Evolutionary conservation across 1,139 yeast species (phyloP), one percentile per base, ranked within the genome.

Genomic region (Wickerhamomyces sp.): DNA sequence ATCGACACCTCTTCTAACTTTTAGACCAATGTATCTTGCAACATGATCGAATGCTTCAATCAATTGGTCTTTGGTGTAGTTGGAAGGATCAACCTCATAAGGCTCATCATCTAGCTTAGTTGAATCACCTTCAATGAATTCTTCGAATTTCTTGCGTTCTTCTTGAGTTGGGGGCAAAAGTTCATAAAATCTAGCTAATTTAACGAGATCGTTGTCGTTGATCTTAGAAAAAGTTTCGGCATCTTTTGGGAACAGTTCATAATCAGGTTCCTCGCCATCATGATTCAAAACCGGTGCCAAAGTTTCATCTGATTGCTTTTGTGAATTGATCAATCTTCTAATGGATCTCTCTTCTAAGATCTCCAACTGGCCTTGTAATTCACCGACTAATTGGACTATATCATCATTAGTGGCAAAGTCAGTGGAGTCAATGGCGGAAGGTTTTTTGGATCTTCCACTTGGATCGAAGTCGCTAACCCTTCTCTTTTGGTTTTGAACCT

Each of bases 301-400:
- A 4, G 56, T 44, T 31, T 74, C 79, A 5, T 53, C 53, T 14
- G 60, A 58, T 4, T 61, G 64, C 8, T 61, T 60, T 44, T 70
- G 67, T 1, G 68, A 56, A 52, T 82, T 83, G 49, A 71, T 68
- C 12, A 76, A 63, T 55, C 94, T 68, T 48, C 78, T 69, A 35
- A 80, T 72, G 13, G 79, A 69, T 47, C 90, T 69, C 42, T 81
- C 84, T 54, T 84, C 94, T 26, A 82, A 61, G 14, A 67, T 65
- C 39, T 86, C 94, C 52, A 90, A 70, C 63, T 90, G 97, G 6
- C 85, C 83, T 61, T 89, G 97, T 43, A 90, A 65, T 59, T 90
- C 97, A 7, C 89, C 89, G 12, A 89, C 97, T 35, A 87, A 64
- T 54, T 84, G 88, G 1, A 85, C 87, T 16, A 90, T 66, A 55